A percentile compares a stretch with the other conserved stretches of the same genome.
Evolutionary conservation across 2,329 filamentous ascomycete genomes (phyloP).

Genomic region (Coniochaeta sp.): DNA sequence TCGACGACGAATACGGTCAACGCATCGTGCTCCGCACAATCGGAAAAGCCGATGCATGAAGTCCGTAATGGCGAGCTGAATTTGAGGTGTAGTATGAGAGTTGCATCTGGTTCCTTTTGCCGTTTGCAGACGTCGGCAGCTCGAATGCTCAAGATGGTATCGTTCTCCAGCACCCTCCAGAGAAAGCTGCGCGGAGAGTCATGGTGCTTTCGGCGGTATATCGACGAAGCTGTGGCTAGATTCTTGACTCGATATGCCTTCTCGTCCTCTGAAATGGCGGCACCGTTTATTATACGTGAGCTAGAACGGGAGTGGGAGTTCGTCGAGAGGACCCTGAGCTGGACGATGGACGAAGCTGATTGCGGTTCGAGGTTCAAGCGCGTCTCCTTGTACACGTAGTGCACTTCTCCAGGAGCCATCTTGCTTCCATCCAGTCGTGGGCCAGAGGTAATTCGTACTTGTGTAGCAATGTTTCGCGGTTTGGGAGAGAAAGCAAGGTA

Average conservation of each 20-base stretch:
- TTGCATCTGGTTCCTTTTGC: slow-evolving; percentile 56
- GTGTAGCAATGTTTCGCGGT: not conserved
- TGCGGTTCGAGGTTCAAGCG: slow-evolving; percentile 73
- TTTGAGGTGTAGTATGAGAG: slow-evolving; percentile 67
- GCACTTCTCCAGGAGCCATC: slow-evolving; percentile 57
- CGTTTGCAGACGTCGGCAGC: slow-evolving; percentile 72
- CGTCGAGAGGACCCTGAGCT: slow-evolving; percentile 57
- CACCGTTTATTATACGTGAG: slow-evolving; percentile 27
- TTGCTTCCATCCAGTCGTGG: slow-evolving; percentile 45
- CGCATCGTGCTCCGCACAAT: slow-evolving; percentile 69
- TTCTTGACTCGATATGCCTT: slow-evolving; percentile 64
- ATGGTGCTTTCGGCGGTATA: slow-evolving; percentile 76
- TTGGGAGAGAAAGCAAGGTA: not conserved
- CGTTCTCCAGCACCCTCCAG: slow-evolving; percentile 81
- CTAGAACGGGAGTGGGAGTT: slow-evolving; percentile 16
- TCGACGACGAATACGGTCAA: slow-evolving; percentile 76
- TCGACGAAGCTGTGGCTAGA: slow-evolving; percentile 69
- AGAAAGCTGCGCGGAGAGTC: slow-evolving; percentile 77
- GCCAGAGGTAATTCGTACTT: not conserved
- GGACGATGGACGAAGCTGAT: slow-evolving; percentile 60
- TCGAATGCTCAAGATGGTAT: slow-evolving; percentile 73
- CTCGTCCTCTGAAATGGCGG: slow-evolving; percentile 54
- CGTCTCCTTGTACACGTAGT: slow-evolving; percentile 77
- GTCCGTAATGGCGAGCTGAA: slow-evolving; percentile 68
- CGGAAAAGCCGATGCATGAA: slow-evolving; percentile 74